A percentile compares a stretch with the other conserved stretches of the same genome.
Evolutionary conservation across 352 stramenopile genomes (phyloP).

Genomic region (Pythium phragmitis): DNA sequence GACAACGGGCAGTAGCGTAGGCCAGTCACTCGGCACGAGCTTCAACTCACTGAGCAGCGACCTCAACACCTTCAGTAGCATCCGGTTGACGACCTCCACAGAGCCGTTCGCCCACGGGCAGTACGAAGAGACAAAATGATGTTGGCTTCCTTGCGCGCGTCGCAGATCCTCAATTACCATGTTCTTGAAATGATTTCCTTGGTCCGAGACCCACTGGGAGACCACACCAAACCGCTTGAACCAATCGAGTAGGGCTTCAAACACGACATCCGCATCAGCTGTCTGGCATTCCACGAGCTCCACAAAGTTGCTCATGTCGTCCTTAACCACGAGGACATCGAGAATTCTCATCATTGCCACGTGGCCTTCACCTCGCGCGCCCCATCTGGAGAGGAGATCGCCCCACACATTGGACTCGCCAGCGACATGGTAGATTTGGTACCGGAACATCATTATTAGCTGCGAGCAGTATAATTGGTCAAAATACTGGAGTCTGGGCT

Average conservation of each 20-base stretch:
- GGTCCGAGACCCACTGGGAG: conserved; percentile 29
- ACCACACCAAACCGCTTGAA: conserved; percentile 34
- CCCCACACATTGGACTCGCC: no score
- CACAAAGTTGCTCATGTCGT: conserved; percentile 7
- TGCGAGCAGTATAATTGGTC: no score
- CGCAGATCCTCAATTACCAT: conserved; percentile 21
- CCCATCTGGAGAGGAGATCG: no score
- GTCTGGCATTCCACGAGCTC: conserved; percentile 3
- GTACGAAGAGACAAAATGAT: conserved; percentile 33
- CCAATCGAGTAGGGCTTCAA: conserved; percentile 21
- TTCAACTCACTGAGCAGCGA: conserved; percentile 10
- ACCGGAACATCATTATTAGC: no score
- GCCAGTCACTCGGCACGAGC: conserved; percentile 1
- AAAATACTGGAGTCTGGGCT: no score
- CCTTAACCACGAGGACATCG: conserved; percentile 20
- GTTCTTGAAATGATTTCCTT: conserved; percentile 36
- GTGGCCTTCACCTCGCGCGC: no score
- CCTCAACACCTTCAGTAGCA: conserved; percentile 21
- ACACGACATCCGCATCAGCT: background rate
- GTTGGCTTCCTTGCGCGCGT: conserved; percentile 11
- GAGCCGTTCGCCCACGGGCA: conserved; percentile 35
- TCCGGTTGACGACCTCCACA: conserved; percentile 34
- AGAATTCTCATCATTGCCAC: no score
- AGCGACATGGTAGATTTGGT: no score
- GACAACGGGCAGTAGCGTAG: conserved; percentile 11